phyloP scores from a whole-genome alignment of 495 filamentous ascomycete species.

The Hypoxylon intermedium region DNA sequence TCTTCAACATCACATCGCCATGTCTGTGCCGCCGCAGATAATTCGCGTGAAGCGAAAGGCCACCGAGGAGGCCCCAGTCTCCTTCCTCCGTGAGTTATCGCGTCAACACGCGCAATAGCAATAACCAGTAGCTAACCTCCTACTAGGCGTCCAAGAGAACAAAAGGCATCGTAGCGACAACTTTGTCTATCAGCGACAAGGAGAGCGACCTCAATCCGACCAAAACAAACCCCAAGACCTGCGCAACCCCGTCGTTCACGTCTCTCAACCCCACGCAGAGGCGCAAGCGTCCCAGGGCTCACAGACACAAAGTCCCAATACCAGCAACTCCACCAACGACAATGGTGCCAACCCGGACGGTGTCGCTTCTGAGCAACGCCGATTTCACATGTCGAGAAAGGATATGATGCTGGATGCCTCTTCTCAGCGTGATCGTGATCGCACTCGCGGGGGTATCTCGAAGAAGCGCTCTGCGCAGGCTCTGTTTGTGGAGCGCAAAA shows the following conservation, averaged over 20 bases:
- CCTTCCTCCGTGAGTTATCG: constrained; percentile 57
- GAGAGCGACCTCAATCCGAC: constrained; percentile 25
- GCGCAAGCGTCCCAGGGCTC: constrained; percentile 28
- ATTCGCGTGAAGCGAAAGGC: constrained; percentile 64
- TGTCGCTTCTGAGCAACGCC: constrained; percentile 40
- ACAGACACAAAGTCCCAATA: constrained; percentile 5
- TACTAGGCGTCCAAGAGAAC: constrained; percentile 40
- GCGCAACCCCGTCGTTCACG: constrained; percentile 38
- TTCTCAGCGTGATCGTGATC: constrained; percentile 19
- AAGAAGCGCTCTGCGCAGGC: constrained; percentile 51
- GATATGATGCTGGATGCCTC: constrained; percentile 40
- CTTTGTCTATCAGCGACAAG: constrained; percentile 55
- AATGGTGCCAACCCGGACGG: constrained; percentile 8
- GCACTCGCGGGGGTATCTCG: constrained; percentile 39
- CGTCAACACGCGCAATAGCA: too few species aligned
- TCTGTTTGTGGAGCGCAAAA: constrained; percentile 57
- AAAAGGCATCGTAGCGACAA: constrained; percentile 52
- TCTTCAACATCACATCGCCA: constrained; percentile 24
- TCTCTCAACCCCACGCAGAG: constrained; percentile 21
- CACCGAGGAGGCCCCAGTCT: constrained; percentile 58
- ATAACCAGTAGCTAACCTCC: constrained; percentile 34
- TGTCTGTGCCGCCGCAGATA: constrained; percentile 59
- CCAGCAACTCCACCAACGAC: constrained; percentile 1
- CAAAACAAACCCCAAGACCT: constrained; percentile 27
- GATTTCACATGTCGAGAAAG: constrained; percentile 58